Conservation (phyloP, 2,329 filamentous ascomycete species). For the Rutstroemia sp. region DNA sequence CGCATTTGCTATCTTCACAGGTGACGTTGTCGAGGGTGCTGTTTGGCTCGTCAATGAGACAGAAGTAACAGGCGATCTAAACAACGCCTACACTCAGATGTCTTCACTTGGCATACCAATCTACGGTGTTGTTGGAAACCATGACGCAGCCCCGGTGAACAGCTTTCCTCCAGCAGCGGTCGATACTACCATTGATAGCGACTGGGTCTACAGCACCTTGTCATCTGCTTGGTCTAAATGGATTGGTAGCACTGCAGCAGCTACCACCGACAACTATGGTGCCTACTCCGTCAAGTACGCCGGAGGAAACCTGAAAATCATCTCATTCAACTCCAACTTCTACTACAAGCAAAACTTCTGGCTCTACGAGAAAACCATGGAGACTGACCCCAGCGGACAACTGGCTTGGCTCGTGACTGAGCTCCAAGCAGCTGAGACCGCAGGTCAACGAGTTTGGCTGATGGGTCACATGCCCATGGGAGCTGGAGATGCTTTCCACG, state of each 20-base stretch:
- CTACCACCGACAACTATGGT: constrained; percentile 27
- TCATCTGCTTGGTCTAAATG: constrained; percentile 29
- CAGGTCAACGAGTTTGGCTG: constrained; percentile 32
- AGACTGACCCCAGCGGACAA: constrained; percentile 30
- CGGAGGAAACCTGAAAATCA: constrained; percentile 30
- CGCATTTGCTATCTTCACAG: constrained; percentile 31
- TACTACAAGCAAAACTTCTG: constrained; percentile 36
- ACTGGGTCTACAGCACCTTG: constrained; percentile 30
- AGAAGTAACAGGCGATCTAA: constrained; percentile 29
- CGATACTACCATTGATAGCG: constrained; percentile 9
- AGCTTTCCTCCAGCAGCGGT: constrained; percentile 26
- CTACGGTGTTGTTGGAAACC: too few species aligned
- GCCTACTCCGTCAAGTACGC: constrained; percentile 30
- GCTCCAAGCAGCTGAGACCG: constrained; percentile 31
- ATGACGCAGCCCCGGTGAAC: too few species aligned
- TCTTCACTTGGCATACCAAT: too few species aligned
- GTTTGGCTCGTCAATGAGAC: neutral
- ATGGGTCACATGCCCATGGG: constrained; percentile 30
- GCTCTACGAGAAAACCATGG: constrained; percentile 32
- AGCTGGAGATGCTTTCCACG: constrained; percentile 29
- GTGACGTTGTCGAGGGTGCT: constrained; percentile 23
- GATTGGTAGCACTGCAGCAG: constrained; percentile 26
- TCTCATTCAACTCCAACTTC: constrained; percentile 36
- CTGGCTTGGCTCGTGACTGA: constrained; percentile 33
- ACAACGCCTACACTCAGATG: constrained; percentile 6